Percentiles rank a stretch among this genome's conserved stretches.
These are phyloP conservation scores for Aspergillus tubingensis DNA, from an alignment of 2,329 filamentous ascomycete species.

Conservation along the genomic window DNA sequence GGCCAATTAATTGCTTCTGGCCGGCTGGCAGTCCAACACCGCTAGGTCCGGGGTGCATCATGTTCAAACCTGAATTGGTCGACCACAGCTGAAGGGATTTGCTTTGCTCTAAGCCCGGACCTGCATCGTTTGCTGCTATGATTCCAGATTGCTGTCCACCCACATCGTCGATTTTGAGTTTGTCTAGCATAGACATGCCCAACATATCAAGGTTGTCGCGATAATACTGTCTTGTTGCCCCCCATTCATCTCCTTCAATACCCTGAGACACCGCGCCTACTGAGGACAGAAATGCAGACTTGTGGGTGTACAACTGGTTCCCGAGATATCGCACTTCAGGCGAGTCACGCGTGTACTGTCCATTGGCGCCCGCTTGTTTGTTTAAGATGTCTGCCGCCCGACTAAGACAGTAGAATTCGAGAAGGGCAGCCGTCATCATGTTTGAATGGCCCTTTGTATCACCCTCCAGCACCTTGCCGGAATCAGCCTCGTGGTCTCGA, in stretches of 20 bases:
- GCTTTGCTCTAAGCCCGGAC: constrained; percentile 24
- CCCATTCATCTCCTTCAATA: constrained; percentile 42
- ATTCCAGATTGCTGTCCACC: constrained; percentile 22
- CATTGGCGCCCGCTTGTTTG: constrained; percentile 36
- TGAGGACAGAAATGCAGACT: constrained; percentile 45
- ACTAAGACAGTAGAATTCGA: constrained; percentile 49
- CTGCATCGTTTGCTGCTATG: constrained; percentile 24
- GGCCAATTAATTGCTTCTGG: constrained; percentile 20
- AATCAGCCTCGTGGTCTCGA: constrained; percentile 1
- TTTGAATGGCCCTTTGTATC: constrained; percentile 42
- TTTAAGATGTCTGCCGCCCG: constrained; percentile 50
- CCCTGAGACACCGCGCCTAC: constrained; percentile 45
- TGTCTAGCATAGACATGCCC: constrained; percentile 40
- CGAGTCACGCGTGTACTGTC: constrained; percentile 42
- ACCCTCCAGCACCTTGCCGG: constrained; percentile 31
- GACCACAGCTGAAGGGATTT: constrained; percentile 20
- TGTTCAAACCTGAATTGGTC: constrained; percentile 16
- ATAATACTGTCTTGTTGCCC: constrained; percentile 42
- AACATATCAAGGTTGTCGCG: constrained; percentile 47
- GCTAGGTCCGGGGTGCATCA: constrained; percentile 14
- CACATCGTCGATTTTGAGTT: constrained; percentile 30
- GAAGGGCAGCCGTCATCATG: constrained; percentile 46
- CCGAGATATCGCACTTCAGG: constrained; percentile 47
- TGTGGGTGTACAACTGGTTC: constrained; percentile 43
- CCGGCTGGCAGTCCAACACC: constrained; percentile 19